Percentiles rank a stretch among this genome's conserved stretches.
phyloP scores from a whole-genome alignment of 176 grass and related monocot species.

The Dactylis glomerata region DNA sequence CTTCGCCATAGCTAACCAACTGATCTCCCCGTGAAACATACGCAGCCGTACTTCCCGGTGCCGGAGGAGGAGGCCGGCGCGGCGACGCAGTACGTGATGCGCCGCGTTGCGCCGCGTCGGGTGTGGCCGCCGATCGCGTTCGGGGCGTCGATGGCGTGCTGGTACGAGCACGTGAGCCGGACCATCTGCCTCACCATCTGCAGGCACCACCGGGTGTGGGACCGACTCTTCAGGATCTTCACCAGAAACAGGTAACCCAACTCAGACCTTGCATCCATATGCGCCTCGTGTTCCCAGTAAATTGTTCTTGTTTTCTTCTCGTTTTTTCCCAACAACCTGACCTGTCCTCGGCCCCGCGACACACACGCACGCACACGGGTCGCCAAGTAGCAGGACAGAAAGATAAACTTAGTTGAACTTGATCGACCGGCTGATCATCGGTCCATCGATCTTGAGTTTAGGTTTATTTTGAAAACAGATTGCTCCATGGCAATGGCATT shows the following conservation, averaged over 20 bases:
- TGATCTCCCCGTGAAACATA: too few species aligned
- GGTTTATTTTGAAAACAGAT: neutral
- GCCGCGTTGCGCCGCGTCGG: conserved; percentile 73
- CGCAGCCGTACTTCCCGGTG: conserved; percentile 91
- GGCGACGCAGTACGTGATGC: conserved; percentile 78
- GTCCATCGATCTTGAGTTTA: too few species aligned
- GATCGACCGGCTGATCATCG: neutral
- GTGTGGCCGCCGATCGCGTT: conserved; percentile 97
- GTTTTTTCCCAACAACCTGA: neutral
- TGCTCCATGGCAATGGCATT: neutral
- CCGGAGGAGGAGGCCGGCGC: conserved; percentile 48
- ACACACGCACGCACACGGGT: neutral
- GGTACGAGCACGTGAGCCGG: conserved; percentile 98
- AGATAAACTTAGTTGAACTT: neutral
- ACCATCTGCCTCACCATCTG: conserved; percentile 95
- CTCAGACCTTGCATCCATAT: neutral
- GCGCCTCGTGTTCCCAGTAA: neutral
- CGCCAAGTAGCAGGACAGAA: neutral
- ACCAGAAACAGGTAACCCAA: conserved; percentile 63
- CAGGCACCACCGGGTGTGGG: conserved; percentile 77
- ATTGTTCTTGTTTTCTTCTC: neutral
- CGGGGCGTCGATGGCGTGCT: conserved; percentile 93
- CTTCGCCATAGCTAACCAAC: neutral
- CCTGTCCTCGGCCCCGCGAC: neutral
- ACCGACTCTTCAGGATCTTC: conserved; percentile 63